Conservation (phyloP, 371 early-diverging fungal genomes). For the Apophysomyces variabilis region DNA sequence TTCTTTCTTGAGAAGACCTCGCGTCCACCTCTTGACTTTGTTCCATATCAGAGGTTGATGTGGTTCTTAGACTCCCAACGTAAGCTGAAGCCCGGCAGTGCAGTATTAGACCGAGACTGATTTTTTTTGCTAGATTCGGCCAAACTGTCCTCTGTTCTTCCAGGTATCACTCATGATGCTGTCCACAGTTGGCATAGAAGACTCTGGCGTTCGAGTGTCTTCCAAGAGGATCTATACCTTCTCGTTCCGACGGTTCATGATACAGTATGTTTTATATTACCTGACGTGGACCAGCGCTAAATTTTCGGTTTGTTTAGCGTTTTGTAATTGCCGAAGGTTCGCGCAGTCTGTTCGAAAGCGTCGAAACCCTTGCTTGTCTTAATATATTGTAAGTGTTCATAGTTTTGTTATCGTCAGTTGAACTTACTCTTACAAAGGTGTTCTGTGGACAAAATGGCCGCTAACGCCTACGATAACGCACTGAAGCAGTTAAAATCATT, state of each 20-base stretch:
- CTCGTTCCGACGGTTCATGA: constrained; percentile 26
- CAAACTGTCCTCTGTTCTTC: constrained; percentile 22
- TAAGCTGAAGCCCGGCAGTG: constrained; percentile 24
- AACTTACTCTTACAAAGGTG: constrained; percentile 18
- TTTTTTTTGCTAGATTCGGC: constrained; percentile 22
- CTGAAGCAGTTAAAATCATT: constrained; percentile 34
- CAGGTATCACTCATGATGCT: constrained; percentile 50
- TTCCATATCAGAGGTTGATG: constrained; percentile 68
- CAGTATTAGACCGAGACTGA: not conserved
- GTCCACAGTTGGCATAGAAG: constrained; percentile 42
- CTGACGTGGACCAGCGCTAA: not conserved
- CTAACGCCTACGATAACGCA: constrained; percentile 43
- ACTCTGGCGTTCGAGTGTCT: constrained; percentile 46
- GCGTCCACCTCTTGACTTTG: constrained; percentile 67
- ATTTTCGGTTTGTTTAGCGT: constrained; percentile 16
- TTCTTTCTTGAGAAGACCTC: constrained; percentile 60
- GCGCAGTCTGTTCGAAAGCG: constrained; percentile 60
- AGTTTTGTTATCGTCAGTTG: not conserved
- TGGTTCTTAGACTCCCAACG: constrained; percentile 62
- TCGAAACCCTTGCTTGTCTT: constrained; percentile 59
- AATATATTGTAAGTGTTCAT: constrained; percentile 51
- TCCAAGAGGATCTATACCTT: constrained; percentile 33
- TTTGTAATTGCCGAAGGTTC: constrained; percentile 55
- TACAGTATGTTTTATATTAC: constrained; percentile 24
- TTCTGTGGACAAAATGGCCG: constrained; percentile 47